Evolutionary conservation across 495 filamentous ascomycete species (phyloP).

Genomic region (Symbiotaphrina buchneri): DNA sequence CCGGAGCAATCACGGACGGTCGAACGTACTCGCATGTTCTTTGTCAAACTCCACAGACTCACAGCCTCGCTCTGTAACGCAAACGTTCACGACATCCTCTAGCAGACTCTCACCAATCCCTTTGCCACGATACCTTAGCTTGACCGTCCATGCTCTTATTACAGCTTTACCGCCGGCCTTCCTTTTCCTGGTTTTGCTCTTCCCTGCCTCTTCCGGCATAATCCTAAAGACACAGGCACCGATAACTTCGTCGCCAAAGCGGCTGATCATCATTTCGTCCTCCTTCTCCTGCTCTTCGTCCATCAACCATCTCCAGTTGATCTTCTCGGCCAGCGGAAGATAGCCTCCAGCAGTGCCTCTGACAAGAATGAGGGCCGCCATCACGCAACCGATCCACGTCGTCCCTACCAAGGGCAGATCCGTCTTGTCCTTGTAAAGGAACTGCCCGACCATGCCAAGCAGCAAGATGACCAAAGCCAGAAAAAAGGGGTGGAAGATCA

Average conservation of each 20-base stretch:
- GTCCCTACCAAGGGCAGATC: constrained; percentile 16
- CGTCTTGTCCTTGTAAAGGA: constrained; percentile 10
- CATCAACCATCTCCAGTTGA: constrained; percentile 24
- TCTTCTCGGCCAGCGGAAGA: constrained; percentile 23
- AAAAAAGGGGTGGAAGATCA: constrained; percentile 28
- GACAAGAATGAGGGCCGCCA: constrained; percentile 19
- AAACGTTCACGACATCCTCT: constrained; percentile 2
- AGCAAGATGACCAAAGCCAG: constrained; percentile 15
- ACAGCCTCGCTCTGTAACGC: not conserved
- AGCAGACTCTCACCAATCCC: constrained; percentile 3
- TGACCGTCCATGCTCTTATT: constrained; percentile 3
- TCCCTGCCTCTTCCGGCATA: constrained; percentile 10
- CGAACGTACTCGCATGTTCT: constrained; percentile 4
- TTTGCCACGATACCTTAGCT: constrained; percentile 3
- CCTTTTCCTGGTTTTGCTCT: not conserved
- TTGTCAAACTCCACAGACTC: constrained; percentile 3
- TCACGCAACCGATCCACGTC: constrained; percentile 19
- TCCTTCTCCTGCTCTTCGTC: constrained; percentile 14
- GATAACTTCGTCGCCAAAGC: constrained; percentile 33
- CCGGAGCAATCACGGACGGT: not conserved
- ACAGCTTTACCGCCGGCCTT: not conserved
- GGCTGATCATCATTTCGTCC: constrained; percentile 25
- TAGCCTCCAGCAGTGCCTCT: constrained; percentile 22
- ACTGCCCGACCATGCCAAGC: constrained; percentile 14
- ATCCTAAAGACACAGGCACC: constrained; percentile 26